Conservation (phyloP, 768 basidiomycete genomes). For the Tremella yokohamensis region DNA sequence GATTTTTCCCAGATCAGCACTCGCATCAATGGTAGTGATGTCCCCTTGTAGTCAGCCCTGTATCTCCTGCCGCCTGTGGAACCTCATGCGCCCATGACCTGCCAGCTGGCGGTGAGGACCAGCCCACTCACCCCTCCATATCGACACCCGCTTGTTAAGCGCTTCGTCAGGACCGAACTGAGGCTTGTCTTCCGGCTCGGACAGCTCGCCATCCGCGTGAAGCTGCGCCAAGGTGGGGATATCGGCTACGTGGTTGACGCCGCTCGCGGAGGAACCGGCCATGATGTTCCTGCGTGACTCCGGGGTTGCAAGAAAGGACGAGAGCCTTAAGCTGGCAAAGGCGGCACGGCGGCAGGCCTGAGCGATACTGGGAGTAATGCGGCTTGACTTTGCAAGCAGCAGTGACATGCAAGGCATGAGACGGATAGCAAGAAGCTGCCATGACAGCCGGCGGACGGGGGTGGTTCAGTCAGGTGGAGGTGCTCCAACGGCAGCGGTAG, state of each 20-base stretch:
- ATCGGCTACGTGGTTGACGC: background rate
- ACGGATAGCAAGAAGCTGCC: no score
- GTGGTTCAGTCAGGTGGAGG: no score
- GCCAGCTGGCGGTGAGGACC: background rate
- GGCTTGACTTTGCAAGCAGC: no score
- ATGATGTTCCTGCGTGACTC: no score
- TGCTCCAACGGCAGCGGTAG: no score
- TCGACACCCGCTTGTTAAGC: constrained; percentile 34
- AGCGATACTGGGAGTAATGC: no score
- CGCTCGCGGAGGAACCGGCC: no score
- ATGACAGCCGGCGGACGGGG: no score
- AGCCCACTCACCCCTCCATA: constrained; percentile 34
- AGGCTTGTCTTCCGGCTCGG: constrained; percentile 8
- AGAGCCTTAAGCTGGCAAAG: no score
- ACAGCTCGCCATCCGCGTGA: constrained; percentile 18
- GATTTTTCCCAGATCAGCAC: background rate
- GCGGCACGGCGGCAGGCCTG: no score
- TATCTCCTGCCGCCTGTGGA: background rate
- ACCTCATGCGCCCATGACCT: background rate
- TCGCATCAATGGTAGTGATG: constrained; percentile 44
- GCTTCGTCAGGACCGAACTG: constrained; percentile 14
- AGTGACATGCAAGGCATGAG: no score
- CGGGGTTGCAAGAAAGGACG: no score
- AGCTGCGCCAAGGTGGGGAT: constrained; percentile 37
- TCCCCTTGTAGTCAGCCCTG: constrained; percentile 26